Conservation (phyloP, 805 yeast species). For the Ogataea nonfermentans region DNA sequence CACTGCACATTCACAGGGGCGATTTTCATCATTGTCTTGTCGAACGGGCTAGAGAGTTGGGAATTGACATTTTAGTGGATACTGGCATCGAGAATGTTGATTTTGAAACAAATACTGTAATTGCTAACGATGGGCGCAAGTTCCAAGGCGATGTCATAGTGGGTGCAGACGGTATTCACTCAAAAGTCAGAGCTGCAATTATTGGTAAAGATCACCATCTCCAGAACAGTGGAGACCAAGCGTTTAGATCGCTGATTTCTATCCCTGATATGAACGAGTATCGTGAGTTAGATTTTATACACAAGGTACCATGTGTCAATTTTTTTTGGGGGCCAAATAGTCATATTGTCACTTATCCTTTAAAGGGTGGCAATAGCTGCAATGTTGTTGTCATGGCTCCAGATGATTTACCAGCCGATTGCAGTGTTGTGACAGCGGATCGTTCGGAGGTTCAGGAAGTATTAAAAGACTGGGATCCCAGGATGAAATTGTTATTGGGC, state of each 20-base stretch:
- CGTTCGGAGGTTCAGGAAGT: conserved; percentile 12
- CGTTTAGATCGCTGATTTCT: conserved; percentile 16
- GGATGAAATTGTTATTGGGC: conserved; percentile 9
- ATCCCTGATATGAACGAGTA: conserved; percentile 15
- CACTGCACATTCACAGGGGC: conserved; percentile 20
- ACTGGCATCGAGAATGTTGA: conserved; percentile 12
- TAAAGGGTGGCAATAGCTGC: conserved; percentile 20
- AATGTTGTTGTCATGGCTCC: conserved; percentile 21
- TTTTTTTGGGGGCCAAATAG: conserved; percentile 20
- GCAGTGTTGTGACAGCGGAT: conserved; percentile 12
- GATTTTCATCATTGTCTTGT: conserved; percentile 16
- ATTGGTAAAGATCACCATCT: conserved; percentile 9
- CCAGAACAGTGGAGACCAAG: conserved; percentile 17
- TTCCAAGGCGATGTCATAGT: conserved; percentile 17
- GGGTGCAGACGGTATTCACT: conserved; percentile 20
- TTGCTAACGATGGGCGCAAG: conserved; percentile 11
- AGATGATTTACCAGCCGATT: conserved; percentile 13
- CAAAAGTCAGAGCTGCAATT: conserved; percentile 11
- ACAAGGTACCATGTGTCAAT: conserved; percentile 15
- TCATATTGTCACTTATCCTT: conserved; percentile 20
- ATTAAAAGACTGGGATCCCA: conserved; percentile 18
- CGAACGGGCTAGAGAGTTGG: conserved; percentile 11
- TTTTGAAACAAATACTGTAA: conserved; percentile 9
- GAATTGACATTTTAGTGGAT: conserved; percentile 8
- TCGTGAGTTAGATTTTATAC: conserved; percentile 17